These are phyloP conservation scores for Sistotremastrum niveocremeum DNA, from an alignment of 768 basidiomycete species.

Conservation along the genomic window DNA sequence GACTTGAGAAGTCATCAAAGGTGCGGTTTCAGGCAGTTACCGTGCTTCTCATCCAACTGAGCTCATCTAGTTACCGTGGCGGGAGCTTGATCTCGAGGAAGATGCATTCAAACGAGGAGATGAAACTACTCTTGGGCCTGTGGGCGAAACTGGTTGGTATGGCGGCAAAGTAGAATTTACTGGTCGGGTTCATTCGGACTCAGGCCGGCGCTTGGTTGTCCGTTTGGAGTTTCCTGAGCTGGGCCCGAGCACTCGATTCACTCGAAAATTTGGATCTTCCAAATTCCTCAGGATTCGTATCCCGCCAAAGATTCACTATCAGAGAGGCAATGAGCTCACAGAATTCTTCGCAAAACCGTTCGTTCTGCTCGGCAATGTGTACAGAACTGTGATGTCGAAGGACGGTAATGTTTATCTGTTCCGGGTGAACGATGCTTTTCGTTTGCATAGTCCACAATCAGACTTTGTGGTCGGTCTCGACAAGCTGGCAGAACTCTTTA, in stretches of 20 bases:
- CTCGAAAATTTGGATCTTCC: constrained; percentile 52
- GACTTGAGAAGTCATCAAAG: constrained; percentile 7
- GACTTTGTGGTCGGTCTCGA: too few relatives aligned
- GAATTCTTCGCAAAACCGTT: constrained; percentile 35
- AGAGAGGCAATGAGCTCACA: constrained; percentile 18
- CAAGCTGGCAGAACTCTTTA: constrained; percentile 31
- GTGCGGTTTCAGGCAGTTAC: constrained; percentile 8
- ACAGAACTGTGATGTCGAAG: constrained; percentile 47
- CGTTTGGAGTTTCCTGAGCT: constrained; percentile 35
- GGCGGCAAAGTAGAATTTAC: constrained; percentile 49
- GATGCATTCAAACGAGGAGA: constrained; percentile 19
- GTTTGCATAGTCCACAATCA: too few relatives aligned
- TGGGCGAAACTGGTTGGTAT: constrained; percentile 29
- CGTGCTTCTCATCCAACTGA: constrained; percentile 2
- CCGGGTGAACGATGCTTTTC: constrained; percentile 32
- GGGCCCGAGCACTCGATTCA: constrained; percentile 42
- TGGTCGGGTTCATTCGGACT: constrained; percentile 19
- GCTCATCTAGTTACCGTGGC: constrained; percentile 42
- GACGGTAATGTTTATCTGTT: constrained; percentile 43
- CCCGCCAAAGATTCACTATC: constrained; percentile 19
- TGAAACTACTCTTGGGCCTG: constrained; percentile 30
- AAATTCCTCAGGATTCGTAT: constrained; percentile 39
- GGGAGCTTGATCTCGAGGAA: constrained; percentile 46
- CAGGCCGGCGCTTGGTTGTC: constrained; percentile 19
- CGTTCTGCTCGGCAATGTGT: constrained; percentile 39